phyloP scores from a whole-genome alignment of 108 stramenopile species.

The Stephanodiscus triporus region DNA sequence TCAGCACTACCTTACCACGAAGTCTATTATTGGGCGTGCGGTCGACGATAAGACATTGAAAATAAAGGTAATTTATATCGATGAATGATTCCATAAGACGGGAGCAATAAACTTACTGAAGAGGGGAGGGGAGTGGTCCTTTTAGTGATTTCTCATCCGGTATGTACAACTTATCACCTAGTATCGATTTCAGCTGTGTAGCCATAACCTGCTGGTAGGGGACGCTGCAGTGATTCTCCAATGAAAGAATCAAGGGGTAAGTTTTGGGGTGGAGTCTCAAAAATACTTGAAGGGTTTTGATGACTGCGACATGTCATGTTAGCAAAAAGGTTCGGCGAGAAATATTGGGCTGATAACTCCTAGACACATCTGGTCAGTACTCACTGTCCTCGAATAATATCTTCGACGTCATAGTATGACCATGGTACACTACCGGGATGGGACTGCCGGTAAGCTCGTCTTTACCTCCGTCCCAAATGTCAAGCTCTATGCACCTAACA shows the following conservation, averaged over 20 bases:
- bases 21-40: constrained; percentile 39
- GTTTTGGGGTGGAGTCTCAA: constrained; percentile 58
- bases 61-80: background rate
- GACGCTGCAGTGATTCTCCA: constrained; percentile 96
- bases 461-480: constrained; percentile 93
- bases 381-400: constrained; percentile 80
- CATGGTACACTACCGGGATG: constrained; percentile 92
- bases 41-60: constrained; percentile 55
- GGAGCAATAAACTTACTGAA: constrained; percentile 26
- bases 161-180: constrained; percentile 76
- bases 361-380: background rate
- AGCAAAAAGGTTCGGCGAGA: background rate
- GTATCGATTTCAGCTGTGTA: constrained; percentile 55
- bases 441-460: constrained; percentile 39
- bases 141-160: constrained; percentile 67
- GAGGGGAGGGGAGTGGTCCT: constrained; percentile 73
- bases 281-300: constrained; percentile 73
- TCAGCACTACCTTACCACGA: constrained; percentile 81
- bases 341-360: background rate
- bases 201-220: constrained; percentile 90
- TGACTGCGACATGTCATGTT: constrained; percentile 18
- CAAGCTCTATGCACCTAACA: constrained; percentile 95
- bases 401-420: constrained; percentile 93
- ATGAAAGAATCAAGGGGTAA: constrained; percentile 91
- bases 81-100: background rate